Evolutionary conservation across 257 asterid genomes (phyloP).

Genomic region (Solanum sitiens): DNA sequence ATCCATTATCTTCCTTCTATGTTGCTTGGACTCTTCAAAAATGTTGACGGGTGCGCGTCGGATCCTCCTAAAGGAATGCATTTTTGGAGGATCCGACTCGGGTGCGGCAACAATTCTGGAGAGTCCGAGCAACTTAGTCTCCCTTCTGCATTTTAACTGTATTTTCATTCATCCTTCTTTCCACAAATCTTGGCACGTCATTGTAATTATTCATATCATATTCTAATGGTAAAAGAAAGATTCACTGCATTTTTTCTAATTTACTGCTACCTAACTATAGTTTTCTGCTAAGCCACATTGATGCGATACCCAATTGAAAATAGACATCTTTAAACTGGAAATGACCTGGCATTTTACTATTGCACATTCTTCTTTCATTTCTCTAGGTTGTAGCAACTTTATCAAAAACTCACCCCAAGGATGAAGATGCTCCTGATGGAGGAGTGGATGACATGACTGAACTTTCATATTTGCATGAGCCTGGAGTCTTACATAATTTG

Average conservation of each 20-base stretch:
- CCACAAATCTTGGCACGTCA: background rate
- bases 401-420: conserved; percentile 69
- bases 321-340: background rate
- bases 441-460: conserved; percentile 99
- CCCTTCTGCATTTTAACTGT: background rate
- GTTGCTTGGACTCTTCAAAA: no score
- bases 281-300: background rate
- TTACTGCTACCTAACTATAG: background rate
- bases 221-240: background rate
- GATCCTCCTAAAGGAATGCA: no score
- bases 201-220: background rate
- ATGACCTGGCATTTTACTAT: background rate
- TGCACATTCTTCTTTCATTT: conserved; percentile 4
- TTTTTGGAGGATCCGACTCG: no score
- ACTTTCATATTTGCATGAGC: conserved; percentile 88
- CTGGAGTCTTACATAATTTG: conserved; percentile 92
- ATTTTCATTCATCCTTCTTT: background rate
- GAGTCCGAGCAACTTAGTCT: background rate
- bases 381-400: conserved; percentile 45
- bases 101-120: no score
- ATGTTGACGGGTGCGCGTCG: no score
- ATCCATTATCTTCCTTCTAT: background rate
- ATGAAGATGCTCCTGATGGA: conserved; percentile 85
- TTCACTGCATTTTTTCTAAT: background rate
- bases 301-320: background rate